phyloP scores from a whole-genome alignment of 495 filamentous ascomycete genomes.

The Penicillium silybi region DNA sequence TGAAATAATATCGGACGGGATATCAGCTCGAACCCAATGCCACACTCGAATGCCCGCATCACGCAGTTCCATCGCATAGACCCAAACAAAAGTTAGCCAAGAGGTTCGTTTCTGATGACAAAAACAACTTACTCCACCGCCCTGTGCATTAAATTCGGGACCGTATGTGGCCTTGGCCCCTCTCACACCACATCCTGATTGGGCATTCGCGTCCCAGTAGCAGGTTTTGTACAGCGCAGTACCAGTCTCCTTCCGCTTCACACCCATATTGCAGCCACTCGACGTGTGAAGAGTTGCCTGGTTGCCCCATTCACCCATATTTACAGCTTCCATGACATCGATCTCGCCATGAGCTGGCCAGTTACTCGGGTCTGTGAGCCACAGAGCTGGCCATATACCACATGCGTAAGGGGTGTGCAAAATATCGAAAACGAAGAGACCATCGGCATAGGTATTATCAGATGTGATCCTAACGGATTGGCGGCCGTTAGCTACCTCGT shows the following conservation, averaged over 20 bases:
- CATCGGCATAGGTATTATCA: constrained; percentile 41
- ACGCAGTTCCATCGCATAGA: constrained; percentile 38
- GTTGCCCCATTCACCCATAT: constrained; percentile 29
- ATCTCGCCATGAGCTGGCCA: constrained; percentile 50
- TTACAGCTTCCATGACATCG: constrained; percentile 36
- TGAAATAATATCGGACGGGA: constrained; percentile 28
- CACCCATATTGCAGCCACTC: constrained; percentile 33
- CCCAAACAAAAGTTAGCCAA: constrained; percentile 1
- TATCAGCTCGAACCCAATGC: constrained; percentile 31
- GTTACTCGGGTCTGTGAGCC: constrained; percentile 51
- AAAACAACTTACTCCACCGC: constrained; percentile 30
- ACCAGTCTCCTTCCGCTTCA: constrained; percentile 34
- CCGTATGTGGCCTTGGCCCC: constrained; percentile 30
- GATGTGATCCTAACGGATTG: constrained; percentile 44
- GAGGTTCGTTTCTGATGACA: background rate
- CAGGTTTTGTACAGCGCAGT: constrained; percentile 15
- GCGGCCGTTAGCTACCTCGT: constrained; percentile 35
- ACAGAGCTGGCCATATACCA: constrained; percentile 51
- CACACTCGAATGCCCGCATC: constrained; percentile 36
- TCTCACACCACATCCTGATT: constrained; percentile 36
- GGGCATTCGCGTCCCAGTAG: constrained; percentile 20
- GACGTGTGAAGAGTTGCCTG: constrained; percentile 35
- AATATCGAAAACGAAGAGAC: constrained; percentile 47
- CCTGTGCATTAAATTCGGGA: constrained; percentile 33
- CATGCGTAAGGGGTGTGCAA: constrained; percentile 38